phyloP scores from a whole-genome alignment of 2,329 filamentous ascomycete species.

The Harringtonia lauricola region DNA sequence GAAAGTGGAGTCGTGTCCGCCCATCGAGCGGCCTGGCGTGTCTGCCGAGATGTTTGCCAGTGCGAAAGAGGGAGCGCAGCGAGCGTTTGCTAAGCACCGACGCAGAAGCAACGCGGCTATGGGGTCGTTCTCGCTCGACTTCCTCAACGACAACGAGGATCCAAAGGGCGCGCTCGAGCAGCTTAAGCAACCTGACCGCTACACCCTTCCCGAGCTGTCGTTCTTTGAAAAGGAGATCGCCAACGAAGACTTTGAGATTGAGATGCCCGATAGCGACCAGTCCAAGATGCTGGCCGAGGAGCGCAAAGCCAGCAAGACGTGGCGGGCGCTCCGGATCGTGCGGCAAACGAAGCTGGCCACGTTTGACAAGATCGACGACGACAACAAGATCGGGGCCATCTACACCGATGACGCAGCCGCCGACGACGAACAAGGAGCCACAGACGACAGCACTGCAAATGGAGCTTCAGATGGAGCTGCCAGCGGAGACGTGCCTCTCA shows the following conservation, averaged over 20 bases:
- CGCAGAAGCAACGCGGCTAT: conserved; percentile 57
- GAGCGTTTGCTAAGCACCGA: conserved; percentile 59
- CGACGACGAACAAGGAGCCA: conserved; percentile 28
- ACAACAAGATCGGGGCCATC: conserved; percentile 54
- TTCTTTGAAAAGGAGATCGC: conserved; percentile 64
- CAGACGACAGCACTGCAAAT: not conserved
- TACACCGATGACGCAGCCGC: conserved; percentile 55
- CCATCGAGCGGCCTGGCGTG: conserved; percentile 68
- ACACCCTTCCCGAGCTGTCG: conserved; percentile 56
- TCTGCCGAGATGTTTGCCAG: conserved; percentile 56
- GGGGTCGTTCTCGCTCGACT: conserved; percentile 65
- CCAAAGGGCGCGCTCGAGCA: conserved; percentile 48
- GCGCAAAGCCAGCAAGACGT: conserved; percentile 77
- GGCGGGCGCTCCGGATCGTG: conserved; percentile 77
- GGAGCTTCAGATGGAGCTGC: conserved; percentile 7
- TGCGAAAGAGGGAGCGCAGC: conserved; percentile 55
- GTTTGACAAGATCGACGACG: conserved; percentile 82
- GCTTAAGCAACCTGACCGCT: conserved; percentile 55
- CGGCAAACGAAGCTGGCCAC: conserved; percentile 60
- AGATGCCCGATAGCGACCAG: conserved; percentile 59
- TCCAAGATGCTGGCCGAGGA: conserved; percentile 47
- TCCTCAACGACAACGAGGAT: conserved; percentile 58
- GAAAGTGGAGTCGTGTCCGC: conserved; percentile 90
- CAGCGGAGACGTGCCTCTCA: conserved; percentile 11
- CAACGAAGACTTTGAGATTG: conserved; percentile 74